Base-by-base conservation (phyloP, 345 rosid species). In the Dipteronia sinensis region DNA sequence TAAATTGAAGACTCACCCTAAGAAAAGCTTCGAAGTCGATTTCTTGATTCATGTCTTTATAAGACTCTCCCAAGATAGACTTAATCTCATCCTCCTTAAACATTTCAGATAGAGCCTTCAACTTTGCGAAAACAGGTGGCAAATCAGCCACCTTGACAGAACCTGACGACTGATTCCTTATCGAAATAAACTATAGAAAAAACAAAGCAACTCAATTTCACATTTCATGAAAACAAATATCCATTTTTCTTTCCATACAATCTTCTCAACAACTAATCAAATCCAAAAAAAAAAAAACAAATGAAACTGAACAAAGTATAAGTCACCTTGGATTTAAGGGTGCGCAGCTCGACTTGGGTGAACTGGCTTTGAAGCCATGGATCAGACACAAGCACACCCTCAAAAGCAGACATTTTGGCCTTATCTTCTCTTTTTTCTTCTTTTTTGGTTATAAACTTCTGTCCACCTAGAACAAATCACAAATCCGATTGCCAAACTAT, bases 281-380 rank as follows among this genome's bases (percentile, higher is more conserved):
- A 69, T 8, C 20, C 34, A 23, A 71, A 67, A 51, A 40, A 22
- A 51, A 51, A 29, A 46, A 34, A 34, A 34, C 27, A 27, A 72
- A 17, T 20, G 49, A 40, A 59, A 56, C 23, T 13, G 72, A 77
- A 19, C 22, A 67, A 34, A 13, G 13, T 2, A 59, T 9, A 20
- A n/a, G 25, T 82, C 72, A 93, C 99, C 94, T 89, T 90, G 67
- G 99, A 91, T 86, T 97, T 97, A 62, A 97, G 98, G 59, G 95
- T 88, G 15, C 98, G 98, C 19, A 94, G 86, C 83, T 97, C 97
- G n/a, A 97, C 99, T 86, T 96, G 99, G 67, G 99, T 96, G 91
- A 96, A 96, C 82, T 96, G 98, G 83, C 99, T 88, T 66, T 96
- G 99, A 74, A 96, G 92, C 98, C 92, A 88, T 81, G 91, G 94